These are phyloP conservation scores for Mycena maculata DNA, from an alignment of 768 basidiomycete genomes.

Conservation along the genomic window DNA sequence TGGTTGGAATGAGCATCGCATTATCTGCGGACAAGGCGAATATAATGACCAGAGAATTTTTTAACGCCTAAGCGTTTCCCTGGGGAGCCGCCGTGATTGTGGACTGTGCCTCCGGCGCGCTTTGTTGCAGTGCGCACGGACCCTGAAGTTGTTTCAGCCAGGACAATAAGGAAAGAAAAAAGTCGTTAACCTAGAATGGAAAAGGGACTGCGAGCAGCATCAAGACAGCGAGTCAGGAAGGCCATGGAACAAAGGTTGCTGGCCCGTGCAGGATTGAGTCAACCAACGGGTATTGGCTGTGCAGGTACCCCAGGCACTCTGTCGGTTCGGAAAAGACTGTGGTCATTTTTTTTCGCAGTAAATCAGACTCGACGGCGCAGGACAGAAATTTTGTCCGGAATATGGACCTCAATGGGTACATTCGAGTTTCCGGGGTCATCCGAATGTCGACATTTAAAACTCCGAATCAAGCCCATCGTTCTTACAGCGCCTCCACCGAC, in stretches of 20 bases:
- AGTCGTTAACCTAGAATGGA: conserved; percentile 52
- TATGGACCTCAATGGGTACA: too few species aligned
- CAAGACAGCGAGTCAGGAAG: conserved; percentile 59
- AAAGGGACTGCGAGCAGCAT: conserved; percentile 59
- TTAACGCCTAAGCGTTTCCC: conserved; percentile 96
- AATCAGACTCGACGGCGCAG: too few species aligned
- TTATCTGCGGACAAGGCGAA: background rate
- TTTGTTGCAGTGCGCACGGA: conserved; percentile 95
- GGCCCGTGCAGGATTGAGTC: conserved; percentile 34
- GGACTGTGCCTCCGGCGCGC: conserved; percentile 92
- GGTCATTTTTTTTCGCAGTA: too few species aligned
- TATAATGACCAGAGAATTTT: conserved; percentile 87
- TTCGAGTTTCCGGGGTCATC: too few species aligned
- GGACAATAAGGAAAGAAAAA: conserved; percentile 4
- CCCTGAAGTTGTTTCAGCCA: conserved; percentile 48
- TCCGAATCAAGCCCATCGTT: background rate
- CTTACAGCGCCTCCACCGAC: background rate
- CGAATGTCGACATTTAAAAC: too few species aligned
- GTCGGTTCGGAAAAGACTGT: too few species aligned
- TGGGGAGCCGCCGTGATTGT: conserved; percentile 92
- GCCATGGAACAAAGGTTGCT: conserved; percentile 51
- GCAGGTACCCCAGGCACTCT: too few species aligned
- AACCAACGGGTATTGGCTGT: conserved; percentile 11
- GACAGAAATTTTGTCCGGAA: too few species aligned
- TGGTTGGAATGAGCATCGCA: conserved; percentile 44